Conservation (phyloP, 1,139 yeast genomes). For the Sugiyamaella paludigena region DNA sequence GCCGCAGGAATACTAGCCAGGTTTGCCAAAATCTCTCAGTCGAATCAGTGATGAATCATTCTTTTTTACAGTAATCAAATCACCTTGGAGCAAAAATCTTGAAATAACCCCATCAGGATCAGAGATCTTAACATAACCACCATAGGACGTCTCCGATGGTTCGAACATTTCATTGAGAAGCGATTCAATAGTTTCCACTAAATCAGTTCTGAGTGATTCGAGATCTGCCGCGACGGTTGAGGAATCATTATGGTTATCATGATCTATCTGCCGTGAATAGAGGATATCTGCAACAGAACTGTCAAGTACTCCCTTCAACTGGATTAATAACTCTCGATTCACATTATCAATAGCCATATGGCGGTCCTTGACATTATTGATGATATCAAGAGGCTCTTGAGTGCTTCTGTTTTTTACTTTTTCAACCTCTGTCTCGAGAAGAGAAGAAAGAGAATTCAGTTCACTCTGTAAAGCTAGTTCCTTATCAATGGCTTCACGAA, state of each 20-base stretch:
- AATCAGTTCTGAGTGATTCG: conserved; percentile 10
- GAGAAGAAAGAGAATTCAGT: conserved; percentile 12
- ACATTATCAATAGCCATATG: conserved; percentile 4
- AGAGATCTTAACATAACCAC: conserved; percentile 20
- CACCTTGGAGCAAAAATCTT: conserved; percentile 25
- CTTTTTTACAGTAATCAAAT: conserved; percentile 20
- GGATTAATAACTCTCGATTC: conserved; percentile 9
- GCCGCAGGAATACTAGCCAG: not conserved
- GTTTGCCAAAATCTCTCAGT: conserved; percentile 25
- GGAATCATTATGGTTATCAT: not conserved
- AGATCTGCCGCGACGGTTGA: not conserved
- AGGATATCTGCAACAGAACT: conserved; percentile 16
- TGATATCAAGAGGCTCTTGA: conserved; percentile 14
- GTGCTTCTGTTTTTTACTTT: conserved; percentile 5
- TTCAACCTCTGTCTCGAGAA: conserved; percentile 13
- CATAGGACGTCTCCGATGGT: conserved; percentile 8
- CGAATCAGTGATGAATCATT: conserved; percentile 19
- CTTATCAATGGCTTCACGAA: conserved; percentile 3
- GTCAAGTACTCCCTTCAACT: conserved; percentile 19
- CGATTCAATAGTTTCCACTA: conserved; percentile 17
- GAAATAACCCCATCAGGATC: conserved; percentile 19
- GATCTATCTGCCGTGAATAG: not conserved
- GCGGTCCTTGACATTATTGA: conserved; percentile 10
- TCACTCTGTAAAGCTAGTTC: conserved; percentile 20
- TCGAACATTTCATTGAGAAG: conserved; percentile 27